Evolutionary conservation across 2,329 filamentous ascomycete species (phyloP), one percentile per base, ranked within the genome.

Genomic region (Neonectria hederae): DNA sequence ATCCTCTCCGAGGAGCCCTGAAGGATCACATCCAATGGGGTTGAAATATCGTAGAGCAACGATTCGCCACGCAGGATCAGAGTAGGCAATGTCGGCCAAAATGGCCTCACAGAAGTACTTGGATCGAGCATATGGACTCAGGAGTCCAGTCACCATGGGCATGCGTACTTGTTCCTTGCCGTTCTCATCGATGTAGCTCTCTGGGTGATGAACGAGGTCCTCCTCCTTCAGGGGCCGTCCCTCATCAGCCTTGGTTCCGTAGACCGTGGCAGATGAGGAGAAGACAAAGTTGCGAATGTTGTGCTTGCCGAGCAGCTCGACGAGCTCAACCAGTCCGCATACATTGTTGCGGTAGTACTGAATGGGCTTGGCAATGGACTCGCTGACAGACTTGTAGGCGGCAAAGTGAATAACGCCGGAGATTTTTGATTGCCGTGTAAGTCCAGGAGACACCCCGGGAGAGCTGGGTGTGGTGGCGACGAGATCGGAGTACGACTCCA

Each of bases 71-170:
- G 84, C 82, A 6, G 87, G 83, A 74, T 90, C 87, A 3, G 89
- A 84, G 19, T 80, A 77, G 14, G 87, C 87, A 43, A 89, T 77
- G 72, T 91, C 89, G 14, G 86, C 85, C 14, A 91, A 78, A 51
- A 91, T 90, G 9, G 87, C 87, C 73, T 90, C 89, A 64, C 86
- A 87, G 77, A 91, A 88, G 81, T 87, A 90, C 75, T 91, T 91
- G 2, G 88, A 87, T 56, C 89, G 83, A 19, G 88, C 89, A 71
- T 91, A 91, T 1, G 89, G 88, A 69, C 87, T 89, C 14, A 87
- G 89, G 63, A 90, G 82, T 10, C 88, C 87, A 17, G 83, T 49
- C 17, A 66, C 65, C 38, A 54, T 54, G 19, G 65, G 65, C 54
- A 62, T 60, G 21, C 53, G 43, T 17, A 53, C 45, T 81, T 82